Evolutionary conservation across 495 filamentous ascomycete genomes (phyloP).

Genomic region (Filosporella fistucella): DNA sequence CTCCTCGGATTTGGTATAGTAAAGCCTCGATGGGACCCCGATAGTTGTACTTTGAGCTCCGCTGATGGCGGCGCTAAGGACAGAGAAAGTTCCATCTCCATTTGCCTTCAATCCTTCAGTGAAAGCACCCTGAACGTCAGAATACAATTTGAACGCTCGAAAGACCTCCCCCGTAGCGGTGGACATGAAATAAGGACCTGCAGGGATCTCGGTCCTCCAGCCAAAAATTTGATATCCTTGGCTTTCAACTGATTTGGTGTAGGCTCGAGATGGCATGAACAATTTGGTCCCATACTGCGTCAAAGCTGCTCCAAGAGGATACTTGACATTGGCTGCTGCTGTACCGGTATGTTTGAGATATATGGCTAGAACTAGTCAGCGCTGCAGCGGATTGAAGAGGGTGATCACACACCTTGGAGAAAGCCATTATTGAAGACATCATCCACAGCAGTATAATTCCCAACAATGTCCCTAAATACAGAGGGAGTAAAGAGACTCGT

Average conservation of each 20-base stretch:
- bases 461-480: constrained; percentile 9
- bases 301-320: constrained; percentile 17
- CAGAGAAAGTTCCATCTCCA: constrained; percentile 27
- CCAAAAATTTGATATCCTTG: constrained; percentile 16
- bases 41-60: constrained; percentile 21
- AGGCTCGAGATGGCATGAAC: constrained; percentile 16
- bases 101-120: constrained; percentile 31
- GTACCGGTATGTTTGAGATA: constrained; percentile 18
- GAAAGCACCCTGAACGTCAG: constrained; percentile 41
- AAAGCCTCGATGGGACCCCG: constrained; percentile 51
- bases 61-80: constrained; percentile 35
- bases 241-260: constrained; percentile 11
- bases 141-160: constrained; percentile 43
- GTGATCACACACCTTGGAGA: constrained; percentile 12
- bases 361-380: constrained; percentile 12
- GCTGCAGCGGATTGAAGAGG: background rate
- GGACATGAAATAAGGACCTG: constrained; percentile 39
- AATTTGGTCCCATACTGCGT: constrained; percentile 14
- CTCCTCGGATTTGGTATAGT: constrained; percentile 35
- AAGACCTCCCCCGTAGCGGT: constrained; percentile 31
- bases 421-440: constrained; percentile 23
- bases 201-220: constrained; percentile 22
- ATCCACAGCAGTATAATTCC: constrained; percentile 16
- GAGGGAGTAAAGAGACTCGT: constrained; percentile 20
- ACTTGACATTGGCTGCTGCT: constrained; percentile 9